Evolutionary conservation across 495 filamentous ascomycete species (phyloP), one percentile per base, ranked within the genome.

Genomic region (Neurospora sp.): DNA sequence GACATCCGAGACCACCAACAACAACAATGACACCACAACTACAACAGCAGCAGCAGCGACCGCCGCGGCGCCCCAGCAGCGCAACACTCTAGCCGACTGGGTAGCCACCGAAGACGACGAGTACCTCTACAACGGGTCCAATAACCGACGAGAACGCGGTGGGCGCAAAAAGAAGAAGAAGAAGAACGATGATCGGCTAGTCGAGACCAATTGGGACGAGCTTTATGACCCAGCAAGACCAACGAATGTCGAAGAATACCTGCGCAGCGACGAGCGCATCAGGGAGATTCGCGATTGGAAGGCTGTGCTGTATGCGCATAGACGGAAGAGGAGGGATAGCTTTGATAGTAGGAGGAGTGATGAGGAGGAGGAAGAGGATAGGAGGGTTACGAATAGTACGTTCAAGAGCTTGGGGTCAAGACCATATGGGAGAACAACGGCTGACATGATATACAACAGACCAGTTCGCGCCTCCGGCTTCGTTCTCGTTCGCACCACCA

Each of bases 251-350:
- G 90, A 94, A 68, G 92, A 97, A 79, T 98, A 97, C 78, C 88
- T 92, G 68, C 84, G 90, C 44, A 95, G 93, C 74, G 94, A 97
- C 39, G 95, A 97, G 80, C 91, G 91, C 75, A 87, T 94, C 53
- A 79, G 85, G 0, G 93, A 96, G 80, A 87, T 94, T 22, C 85
- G 89, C 44, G 94, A 97, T 72, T 98, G 95, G 95, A 96, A 96
- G 77, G 91, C 91, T 35, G 82, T 90, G 37, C 83, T 97, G 31
- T 96, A 96, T 80, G 90, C 91, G 22, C 92, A 94, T 82, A 87
- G 88, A 22, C 88, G 88, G 35, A 81, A 72, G 70, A 86, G 75
- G 71, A 85, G 70, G 72, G 70, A 61, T 5, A 88, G 85, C 76
- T 88, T 70, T 35, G 70, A 48, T 6, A 68, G 61, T 1, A 40